A percentile compares a stretch with the other conserved stretches of the same genome.
Conservation (phyloP, 495 filamentous ascomycete species). For the Sporormia fimetaria region DNA sequence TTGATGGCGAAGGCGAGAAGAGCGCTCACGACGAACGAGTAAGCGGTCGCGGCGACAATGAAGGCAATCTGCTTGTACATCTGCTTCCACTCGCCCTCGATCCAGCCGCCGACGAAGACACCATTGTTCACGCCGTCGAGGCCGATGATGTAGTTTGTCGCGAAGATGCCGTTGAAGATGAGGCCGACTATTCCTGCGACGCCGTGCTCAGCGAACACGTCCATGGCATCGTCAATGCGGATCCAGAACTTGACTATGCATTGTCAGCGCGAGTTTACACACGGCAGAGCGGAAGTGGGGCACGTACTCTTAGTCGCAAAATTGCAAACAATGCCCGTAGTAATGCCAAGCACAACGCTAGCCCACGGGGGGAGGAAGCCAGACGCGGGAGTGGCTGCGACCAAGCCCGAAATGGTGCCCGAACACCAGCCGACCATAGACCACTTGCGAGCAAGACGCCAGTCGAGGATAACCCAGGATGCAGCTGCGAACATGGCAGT, state of each 20-base stretch:
- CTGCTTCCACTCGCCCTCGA: slow-evolving; percentile 80
- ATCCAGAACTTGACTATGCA: slow-evolving; percentile 80
- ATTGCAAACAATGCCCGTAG: slow-evolving; percentile 79
- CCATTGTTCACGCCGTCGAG: slow-evolving; percentile 87
- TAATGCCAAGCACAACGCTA: slow-evolving; percentile 71
- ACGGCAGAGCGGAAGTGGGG: not conserved
- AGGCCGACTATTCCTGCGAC: slow-evolving; percentile 89
- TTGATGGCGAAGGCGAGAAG: slow-evolving; percentile 79
- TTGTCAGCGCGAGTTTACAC: slow-evolving; percentile 27
- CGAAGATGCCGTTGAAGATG: slow-evolving; percentile 86
- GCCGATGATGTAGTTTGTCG: slow-evolving; percentile 77
- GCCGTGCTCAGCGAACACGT: slow-evolving; percentile 97
- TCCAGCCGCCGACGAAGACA: slow-evolving; percentile 59
- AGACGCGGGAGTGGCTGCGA: slow-evolving; percentile 37
- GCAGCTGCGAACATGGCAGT: slow-evolving; percentile 80
- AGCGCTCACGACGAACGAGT: slow-evolving; percentile 74
- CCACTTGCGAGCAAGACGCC: slow-evolving; percentile 91
- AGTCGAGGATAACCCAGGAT: slow-evolving; percentile 89
- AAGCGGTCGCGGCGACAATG: slow-evolving; percentile 60
- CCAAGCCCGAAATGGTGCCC: slow-evolving; percentile 48
- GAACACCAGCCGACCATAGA: slow-evolving; percentile 99
- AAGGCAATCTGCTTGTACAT: slow-evolving; percentile 90
- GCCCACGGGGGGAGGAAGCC: slow-evolving; percentile 75
- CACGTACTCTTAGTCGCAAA: slow-evolving; percentile 73
- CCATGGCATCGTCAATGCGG: slow-evolving; percentile 90